Base-by-base conservation (phyloP, 768 basidiomycete species). In the Lyophyllum atratum region DNA sequence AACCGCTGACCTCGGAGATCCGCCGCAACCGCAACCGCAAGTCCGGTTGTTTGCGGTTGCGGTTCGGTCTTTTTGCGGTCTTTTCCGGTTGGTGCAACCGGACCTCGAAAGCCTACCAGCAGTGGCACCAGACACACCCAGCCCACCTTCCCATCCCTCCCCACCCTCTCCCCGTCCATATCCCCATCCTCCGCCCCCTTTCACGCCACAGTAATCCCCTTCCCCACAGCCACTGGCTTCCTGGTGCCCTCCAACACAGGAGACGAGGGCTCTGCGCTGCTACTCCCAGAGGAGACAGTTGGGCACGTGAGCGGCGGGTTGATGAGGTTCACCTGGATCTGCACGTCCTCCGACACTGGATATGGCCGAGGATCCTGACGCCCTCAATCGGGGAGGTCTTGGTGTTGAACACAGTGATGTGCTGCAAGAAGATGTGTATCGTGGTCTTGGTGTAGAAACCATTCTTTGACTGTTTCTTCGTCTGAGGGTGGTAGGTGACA, bases 121-220 rank as follows among this genome's bases (percentile, higher is more conserved):
- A 64, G 26, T 4, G 66, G 63, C 17, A 69, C 48, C 7, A 52
- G 22, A 29, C 65, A 66, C 25, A 64, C 50, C 68, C 68, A 69
- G 21, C 56, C 53, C 2, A 69, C 15, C 59, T 64, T 65, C 25
- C 70, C 70, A 31, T 66, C 53, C 43, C 40, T 55, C 24, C 49
- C 50, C 10, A 54, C 21, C 33, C 24, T 14, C 40, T 55, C 49
- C 49, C 51, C 54, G 51, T 51, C 63, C 3, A 49, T 58, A 11
- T 34, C 48, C 14, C 4, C 11, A 45, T 61, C 65, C 26, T 68
- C 67, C 0, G 58, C 57, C 3, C 68, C 70, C 10, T 69, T 65
- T 69, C 69, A 70, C 52, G 66, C 57, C 52, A 68, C 70, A 10
- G 42, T 43, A 10, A 68, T 60, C 1, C 65, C 68, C 14, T 51